These are phyloP conservation scores for Colletotrichum sp. DNA, from an alignment of 2,329 filamentous ascomycete genomes.

Conservation along the genomic window DNA sequence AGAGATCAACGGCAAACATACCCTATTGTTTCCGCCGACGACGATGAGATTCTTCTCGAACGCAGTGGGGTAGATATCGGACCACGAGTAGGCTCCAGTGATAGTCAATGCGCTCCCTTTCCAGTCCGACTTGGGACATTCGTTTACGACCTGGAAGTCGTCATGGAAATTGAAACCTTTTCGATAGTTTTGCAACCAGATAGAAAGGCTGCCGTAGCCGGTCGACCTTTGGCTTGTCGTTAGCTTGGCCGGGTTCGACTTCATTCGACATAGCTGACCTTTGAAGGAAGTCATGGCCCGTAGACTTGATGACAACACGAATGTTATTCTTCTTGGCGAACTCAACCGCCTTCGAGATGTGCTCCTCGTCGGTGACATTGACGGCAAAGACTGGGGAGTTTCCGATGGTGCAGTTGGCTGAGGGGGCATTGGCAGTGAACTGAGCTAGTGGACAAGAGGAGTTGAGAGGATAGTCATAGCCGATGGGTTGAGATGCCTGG, in stretches of 20 bases:
- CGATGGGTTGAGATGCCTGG: not conserved
- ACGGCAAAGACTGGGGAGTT: constrained; percentile 36
- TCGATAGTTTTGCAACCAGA: constrained; percentile 33
- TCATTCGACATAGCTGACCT: not conserved
- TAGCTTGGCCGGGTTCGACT: not conserved
- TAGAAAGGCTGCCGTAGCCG: constrained; percentile 51
- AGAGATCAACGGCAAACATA: not conserved
- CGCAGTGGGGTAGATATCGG: constrained; percentile 43
- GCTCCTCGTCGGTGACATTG: not conserved
- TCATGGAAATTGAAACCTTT: constrained; percentile 37
- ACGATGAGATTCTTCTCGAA: constrained; percentile 22
- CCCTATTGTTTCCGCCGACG: constrained; percentile 10
- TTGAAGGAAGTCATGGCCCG: constrained; percentile 30
- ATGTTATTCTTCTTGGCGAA: constrained; percentile 46
- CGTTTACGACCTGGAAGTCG: constrained; percentile 31
- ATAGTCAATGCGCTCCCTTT: constrained; percentile 43
- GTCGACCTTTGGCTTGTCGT: constrained; percentile 41
- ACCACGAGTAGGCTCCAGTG: constrained; percentile 40
- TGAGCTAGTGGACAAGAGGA: not conserved
- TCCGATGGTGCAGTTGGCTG: constrained; percentile 38
- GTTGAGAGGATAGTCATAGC: not conserved
- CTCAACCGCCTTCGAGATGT: not conserved
- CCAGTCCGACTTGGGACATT: constrained; percentile 24
- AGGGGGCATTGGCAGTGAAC: not conserved
- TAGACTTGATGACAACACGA: constrained; percentile 40